Conservation (phyloP, 768 basidiomycete species). For the Lactarius akahatsu region DNA sequence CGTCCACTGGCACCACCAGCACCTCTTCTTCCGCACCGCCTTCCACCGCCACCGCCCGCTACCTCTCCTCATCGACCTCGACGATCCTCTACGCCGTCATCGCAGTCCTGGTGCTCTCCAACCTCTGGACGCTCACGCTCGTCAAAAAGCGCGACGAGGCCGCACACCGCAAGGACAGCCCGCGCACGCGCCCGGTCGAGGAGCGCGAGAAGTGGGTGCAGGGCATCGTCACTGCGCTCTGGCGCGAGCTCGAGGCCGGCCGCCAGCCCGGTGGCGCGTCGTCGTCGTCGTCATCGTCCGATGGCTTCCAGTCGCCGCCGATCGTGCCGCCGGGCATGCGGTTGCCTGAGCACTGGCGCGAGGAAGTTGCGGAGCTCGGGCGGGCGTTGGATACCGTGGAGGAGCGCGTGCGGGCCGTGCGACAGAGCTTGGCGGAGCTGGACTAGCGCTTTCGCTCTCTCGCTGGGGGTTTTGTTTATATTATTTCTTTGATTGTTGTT, state of each 20-base stretch:
- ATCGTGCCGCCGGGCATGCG: background rate
- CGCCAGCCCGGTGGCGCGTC: conserved; percentile 34
- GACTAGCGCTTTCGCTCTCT: conserved; percentile 7
- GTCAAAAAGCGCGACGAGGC: conserved; percentile 49
- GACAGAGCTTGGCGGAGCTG: conserved; percentile 19
- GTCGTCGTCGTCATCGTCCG: background rate
- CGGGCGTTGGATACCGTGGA: conserved; percentile 24
- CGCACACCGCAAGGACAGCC: conserved; percentile 43
- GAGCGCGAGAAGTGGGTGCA: conserved; percentile 77
- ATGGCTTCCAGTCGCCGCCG: background rate
- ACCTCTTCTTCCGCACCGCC: too few species aligned
- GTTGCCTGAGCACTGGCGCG: conserved; percentile 27
- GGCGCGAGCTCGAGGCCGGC: conserved; percentile 63
- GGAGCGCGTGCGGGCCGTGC: conserved; percentile 21
- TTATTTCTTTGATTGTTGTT: background rate
- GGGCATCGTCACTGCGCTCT: conserved; percentile 65
- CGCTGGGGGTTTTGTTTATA: background rate
- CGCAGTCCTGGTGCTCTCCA: conserved; percentile 69
- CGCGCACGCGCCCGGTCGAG: conserved; percentile 52
- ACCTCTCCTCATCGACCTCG: conserved; percentile 48
- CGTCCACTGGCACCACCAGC: too few species aligned
- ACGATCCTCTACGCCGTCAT: conserved; percentile 75
- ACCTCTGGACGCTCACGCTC: conserved; percentile 64
- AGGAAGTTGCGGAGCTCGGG: conserved; percentile 19
- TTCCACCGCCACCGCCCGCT: background rate